A percentile compares a stretch with the other conserved stretches of the same genome.
phyloP scores from a whole-genome alignment of 1,284 basidiomycete species.

The Heterobasidion occidentale region DNA sequence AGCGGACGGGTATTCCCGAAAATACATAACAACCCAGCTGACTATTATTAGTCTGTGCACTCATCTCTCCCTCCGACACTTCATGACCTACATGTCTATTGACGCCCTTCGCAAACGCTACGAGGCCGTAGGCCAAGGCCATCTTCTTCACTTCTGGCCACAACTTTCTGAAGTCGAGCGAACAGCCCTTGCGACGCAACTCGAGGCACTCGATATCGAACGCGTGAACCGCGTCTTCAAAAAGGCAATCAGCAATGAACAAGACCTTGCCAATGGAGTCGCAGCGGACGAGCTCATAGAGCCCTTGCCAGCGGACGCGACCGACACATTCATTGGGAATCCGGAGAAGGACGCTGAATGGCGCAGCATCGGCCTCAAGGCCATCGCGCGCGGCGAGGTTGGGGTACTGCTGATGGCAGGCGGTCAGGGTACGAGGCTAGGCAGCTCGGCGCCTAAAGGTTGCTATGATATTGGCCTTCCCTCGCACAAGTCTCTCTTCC shows the following conservation, averaged over 20 bases:
- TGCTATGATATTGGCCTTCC: constrained; percentile 97
- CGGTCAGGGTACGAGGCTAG: constrained; percentile 94
- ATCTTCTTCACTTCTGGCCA: constrained; percentile 87
- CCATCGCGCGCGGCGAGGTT: constrained; percentile 77
- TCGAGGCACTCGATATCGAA: constrained; percentile 78
- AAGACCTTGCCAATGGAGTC: constrained; percentile 35
- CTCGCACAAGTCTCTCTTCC: constrained; percentile 91
- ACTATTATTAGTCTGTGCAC: background rate
- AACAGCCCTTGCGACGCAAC: constrained; percentile 60
- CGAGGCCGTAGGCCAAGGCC: constrained; percentile 77
- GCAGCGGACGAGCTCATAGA: constrained; percentile 48
- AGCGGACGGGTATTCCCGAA: background rate
- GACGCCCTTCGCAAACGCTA: constrained; percentile 51
- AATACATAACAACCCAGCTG: background rate
- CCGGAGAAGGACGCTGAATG: constrained; percentile 61
- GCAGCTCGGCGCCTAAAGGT: constrained; percentile 90
- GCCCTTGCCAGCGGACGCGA: constrained; percentile 73
- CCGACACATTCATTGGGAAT: constrained; percentile 53
- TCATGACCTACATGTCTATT: constrained; percentile 30
- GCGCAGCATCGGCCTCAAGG: constrained; percentile 70
- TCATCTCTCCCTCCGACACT: constrained; percentile 5
- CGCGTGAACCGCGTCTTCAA: constrained; percentile 88
- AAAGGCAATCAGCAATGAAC: constrained; percentile 70
- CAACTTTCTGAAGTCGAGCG: constrained; percentile 64
- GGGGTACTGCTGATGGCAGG: constrained; percentile 96